These are phyloP conservation scores for Schizonepeta tenuifolia DNA, from an alignment of 257 asterid genomes.

Conservation along the genomic window DNA sequence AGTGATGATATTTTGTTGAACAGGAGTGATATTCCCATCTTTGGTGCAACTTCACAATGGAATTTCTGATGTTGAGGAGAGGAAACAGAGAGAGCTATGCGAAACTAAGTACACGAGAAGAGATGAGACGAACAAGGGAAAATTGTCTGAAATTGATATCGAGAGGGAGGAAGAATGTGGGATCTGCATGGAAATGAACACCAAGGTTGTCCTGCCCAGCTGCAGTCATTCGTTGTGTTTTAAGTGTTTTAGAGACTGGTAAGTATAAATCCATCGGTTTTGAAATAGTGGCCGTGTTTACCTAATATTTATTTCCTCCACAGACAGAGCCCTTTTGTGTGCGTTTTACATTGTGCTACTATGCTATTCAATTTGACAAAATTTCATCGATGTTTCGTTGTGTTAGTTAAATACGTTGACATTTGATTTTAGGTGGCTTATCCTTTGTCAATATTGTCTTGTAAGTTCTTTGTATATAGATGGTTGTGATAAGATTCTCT, in stretches of 20 bases:
- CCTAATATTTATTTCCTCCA: neutral
- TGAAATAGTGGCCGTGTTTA: neutral
- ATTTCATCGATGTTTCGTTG: neutral
- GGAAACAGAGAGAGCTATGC: slow-evolving; percentile 77
- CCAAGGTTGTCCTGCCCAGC: slow-evolving; percentile 83
- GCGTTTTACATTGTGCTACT: neutral
- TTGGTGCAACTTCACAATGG: slow-evolving; percentile 81
- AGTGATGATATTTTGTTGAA: neutral
- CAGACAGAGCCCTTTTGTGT: neutral
- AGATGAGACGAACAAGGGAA: slow-evolving; percentile 68
- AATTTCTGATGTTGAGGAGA: slow-evolving; percentile 75
- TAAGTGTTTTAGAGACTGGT: slow-evolving; percentile 83
- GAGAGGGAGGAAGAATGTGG: slow-evolving; percentile 98
- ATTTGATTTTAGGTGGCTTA: slow-evolving; percentile 3
- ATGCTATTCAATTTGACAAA: neutral
- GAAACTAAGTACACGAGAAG: slow-evolving; percentile 57
- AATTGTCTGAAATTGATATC: slow-evolving; percentile 76
- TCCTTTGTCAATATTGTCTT: slow-evolving; percentile 6
- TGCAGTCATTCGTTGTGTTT: slow-evolving; percentile 87
- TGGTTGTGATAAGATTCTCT: neutral
- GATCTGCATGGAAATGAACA: slow-evolving; percentile 81
- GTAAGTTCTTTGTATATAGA: neutral
- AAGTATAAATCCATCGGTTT: slow-evolving; percentile 21
- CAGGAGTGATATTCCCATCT: slow-evolving; percentile 95
- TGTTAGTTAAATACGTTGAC: slow-evolving; percentile 6